Base-by-base conservation (phyloP, 2,329 filamentous ascomycete genomes). In the Lomentospora prolificans region DNA sequence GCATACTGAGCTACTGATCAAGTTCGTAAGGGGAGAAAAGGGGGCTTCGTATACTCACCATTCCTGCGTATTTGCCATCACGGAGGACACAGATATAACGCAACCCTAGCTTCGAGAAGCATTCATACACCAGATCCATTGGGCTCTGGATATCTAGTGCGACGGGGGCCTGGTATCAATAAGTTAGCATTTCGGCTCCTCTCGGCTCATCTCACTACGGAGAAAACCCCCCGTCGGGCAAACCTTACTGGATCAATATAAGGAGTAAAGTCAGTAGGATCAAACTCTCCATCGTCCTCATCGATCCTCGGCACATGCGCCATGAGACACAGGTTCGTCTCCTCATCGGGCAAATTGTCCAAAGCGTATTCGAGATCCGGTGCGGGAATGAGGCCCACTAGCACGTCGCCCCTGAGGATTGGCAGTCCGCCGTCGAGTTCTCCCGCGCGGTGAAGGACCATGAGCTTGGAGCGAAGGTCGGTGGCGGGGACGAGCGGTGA, bases 41-140 rank as follows among this genome's bases (percentile, higher is more conserved):
- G 39, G 28, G 12, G 8, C 12, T 52, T 24, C 17, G 8, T 31
- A 44, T 12, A 73, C 84, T 74, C 69, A 95, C 90, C 77, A 99
- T 81, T 59, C 94, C 94, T 2, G 87, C 88, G 70, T 89, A 99
- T 59, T 82, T 83, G 24, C 94, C 94, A 61, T 96, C 85, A 56
- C 81, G 81, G 25, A 94, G 74, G 3, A 96, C 90, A 67, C 94
- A 97, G 52, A 99, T 86, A 69, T 96, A 97, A 59, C 94, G 79
- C 61, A 99, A 71, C 1, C 94, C 94, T 7, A 99, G 76, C 71
- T 99, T 99, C 53, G 89, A 88, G 68, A 97, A 99, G 64, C 90
- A 92, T 67, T 99, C 94, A 64, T 96, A 96, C 3, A 96, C 94
- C 39, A 99, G 73, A 66, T 97, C 91, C 81, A 97, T 91, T 0